These are phyloP conservation scores for Cordyceps tenuipes DNA, from an alignment of 2,329 filamentous ascomycete species.

Conservation along the genomic window DNA sequence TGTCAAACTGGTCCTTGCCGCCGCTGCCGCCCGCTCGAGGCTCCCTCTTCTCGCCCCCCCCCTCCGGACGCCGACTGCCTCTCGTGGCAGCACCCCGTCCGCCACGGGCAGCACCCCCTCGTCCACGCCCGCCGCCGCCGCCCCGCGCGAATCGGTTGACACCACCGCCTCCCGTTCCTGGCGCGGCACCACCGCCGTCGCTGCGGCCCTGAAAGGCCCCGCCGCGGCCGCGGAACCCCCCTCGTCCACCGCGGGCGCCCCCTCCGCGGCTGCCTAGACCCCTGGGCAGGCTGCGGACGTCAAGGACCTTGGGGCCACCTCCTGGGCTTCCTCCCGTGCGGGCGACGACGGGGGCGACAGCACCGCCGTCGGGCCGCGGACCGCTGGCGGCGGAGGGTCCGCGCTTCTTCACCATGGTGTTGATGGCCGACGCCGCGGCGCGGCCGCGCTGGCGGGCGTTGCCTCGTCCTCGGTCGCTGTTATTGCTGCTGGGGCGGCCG, in stretches of 20 bases:
- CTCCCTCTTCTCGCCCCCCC: slow-evolving; percentile 7
- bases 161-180: not conserved
- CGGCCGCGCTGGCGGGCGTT: slow-evolving; percentile 24
- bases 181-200: slow-evolving; percentile 13
- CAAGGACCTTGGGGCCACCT: slow-evolving; percentile 29
- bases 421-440: slow-evolving; percentile 28
- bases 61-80: not conserved
- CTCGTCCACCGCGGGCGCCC: slow-evolving; percentile 17
- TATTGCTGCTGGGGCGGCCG: slow-evolving; percentile 1
- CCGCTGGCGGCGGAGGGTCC: slow-evolving; percentile 2
- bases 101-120: slow-evolving; percentile 5
- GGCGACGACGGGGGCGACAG: too few species aligned
- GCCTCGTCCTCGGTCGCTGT: slow-evolving; percentile 5
- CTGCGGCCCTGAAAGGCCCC: not conserved
- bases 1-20: slow-evolving; percentile 18
- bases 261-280: slow-evolving; percentile 20
- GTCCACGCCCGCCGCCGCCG: slow-evolving; percentile 7
- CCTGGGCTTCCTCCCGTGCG: not conserved
- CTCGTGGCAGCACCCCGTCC: slow-evolving; percentile 3
- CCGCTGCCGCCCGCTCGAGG: slow-evolving; percentile 11
- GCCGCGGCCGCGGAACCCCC: too few species aligned
- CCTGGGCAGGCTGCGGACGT: slow-evolving; percentile 30
- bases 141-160: slow-evolving; percentile 6
- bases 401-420: slow-evolving; percentile 20
- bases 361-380: not conserved